Percentiles rank a stretch among this genome's conserved stretches.
These are phyloP conservation scores for Medicago ruthenica DNA, from an alignment of 306 rosid species.

Conservation along the genomic window DNA sequence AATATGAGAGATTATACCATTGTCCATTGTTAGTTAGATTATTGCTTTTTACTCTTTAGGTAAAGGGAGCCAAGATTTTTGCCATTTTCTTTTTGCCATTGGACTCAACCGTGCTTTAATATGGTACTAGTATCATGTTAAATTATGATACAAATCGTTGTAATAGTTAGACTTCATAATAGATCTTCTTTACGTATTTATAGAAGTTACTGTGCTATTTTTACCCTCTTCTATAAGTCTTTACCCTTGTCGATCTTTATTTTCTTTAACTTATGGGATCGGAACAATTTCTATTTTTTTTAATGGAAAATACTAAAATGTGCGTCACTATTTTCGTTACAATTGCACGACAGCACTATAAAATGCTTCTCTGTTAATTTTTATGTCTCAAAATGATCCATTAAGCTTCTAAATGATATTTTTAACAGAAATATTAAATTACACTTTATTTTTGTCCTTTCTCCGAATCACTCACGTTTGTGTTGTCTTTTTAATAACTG, in stretches of 20 bases:
- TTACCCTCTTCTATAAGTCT: background rate
- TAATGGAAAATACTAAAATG: too few relatives aligned
- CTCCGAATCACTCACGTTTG: too few relatives aligned
- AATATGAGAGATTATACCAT: background rate
- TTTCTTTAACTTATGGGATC: too few relatives aligned
- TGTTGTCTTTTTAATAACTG: too few relatives aligned
- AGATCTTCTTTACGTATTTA: background rate
- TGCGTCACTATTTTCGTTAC: too few relatives aligned
- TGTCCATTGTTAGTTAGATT: constrained; percentile 4
- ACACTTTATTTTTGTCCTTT: too few relatives aligned
- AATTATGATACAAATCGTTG: background rate
- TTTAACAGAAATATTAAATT: too few relatives aligned
- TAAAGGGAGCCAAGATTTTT: background rate
- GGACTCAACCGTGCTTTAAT: background rate
- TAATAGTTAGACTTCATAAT: background rate
- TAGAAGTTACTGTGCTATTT: background rate
- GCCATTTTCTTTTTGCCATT: background rate
- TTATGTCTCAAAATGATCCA: too few relatives aligned
- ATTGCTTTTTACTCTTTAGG: background rate
- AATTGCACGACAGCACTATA: too few relatives aligned
- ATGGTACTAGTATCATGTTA: background rate
- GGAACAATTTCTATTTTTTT: too few relatives aligned
- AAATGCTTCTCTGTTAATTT: too few relatives aligned
- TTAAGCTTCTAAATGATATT: too few relatives aligned
- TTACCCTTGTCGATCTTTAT: background rate